Percentiles rank a stretch among this genome's conserved stretches.
These are phyloP conservation scores for Asterophora lycoperdoides DNA, from an alignment of 768 basidiomycete genomes.

Conservation along the genomic window DNA sequence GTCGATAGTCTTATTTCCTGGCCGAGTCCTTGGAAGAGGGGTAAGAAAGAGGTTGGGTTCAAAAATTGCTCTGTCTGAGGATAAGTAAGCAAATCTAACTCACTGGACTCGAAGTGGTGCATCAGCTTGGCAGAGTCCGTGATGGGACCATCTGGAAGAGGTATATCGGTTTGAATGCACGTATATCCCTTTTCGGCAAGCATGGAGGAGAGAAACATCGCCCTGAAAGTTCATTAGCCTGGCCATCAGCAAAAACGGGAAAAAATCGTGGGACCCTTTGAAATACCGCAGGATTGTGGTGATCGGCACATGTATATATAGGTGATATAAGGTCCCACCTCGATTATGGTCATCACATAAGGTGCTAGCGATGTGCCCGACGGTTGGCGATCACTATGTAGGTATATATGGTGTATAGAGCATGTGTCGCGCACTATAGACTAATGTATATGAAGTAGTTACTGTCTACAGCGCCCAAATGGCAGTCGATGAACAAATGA, in stretches of 20 bases:
- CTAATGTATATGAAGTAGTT: too few relatives aligned
- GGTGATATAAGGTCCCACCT: too few relatives aligned
- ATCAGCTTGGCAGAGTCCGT: conserved; percentile 30
- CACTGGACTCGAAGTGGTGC: conserved; percentile 38
- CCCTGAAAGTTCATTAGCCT: conserved; percentile 22
- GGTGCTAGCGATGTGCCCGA: too few relatives aligned
- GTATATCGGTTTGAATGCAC: conserved; percentile 41
- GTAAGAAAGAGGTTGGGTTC: neutral
- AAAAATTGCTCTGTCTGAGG: neutral
- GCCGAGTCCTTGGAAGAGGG: conserved; percentile 33
- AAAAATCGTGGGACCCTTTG: too few relatives aligned
- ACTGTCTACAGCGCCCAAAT: too few relatives aligned
- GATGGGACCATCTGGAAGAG: conserved; percentile 18
- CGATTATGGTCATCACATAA: too few relatives aligned
- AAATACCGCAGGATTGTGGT: too few relatives aligned
- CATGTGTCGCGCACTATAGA: too few relatives aligned
- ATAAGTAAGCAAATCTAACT: conserved; percentile 5
- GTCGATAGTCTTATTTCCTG: conserved; percentile 37
- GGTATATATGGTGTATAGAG: too few relatives aligned
- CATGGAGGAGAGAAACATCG: conserved; percentile 32
- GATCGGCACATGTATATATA: too few relatives aligned
- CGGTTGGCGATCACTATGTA: too few relatives aligned
- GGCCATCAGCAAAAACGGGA: neutral
- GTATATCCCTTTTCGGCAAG: conserved; percentile 48
- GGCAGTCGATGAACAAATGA: too few relatives aligned